Evolutionary conservation across 2,329 filamentous ascomycete genomes (phyloP).

Genomic region (Penicillium paneum): DNA sequence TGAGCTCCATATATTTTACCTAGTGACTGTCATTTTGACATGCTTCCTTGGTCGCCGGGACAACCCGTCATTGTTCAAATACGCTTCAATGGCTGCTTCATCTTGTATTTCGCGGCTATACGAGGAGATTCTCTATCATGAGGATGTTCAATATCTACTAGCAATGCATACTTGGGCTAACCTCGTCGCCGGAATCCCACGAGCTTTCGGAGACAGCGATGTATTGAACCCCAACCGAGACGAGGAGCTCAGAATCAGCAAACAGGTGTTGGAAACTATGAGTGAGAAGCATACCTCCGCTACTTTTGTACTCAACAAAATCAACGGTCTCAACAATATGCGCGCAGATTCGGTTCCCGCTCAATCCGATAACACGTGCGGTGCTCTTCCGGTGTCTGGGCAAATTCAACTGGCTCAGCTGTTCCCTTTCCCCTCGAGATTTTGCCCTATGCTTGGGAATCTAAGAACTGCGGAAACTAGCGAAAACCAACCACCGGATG

Average conservation of each 20-base stretch:
- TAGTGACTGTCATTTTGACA: constrained; percentile 9
- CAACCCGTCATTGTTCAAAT: constrained; percentile 8
- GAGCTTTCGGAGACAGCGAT: constrained; percentile 8
- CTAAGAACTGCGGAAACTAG: neutral
- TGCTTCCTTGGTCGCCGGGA: constrained; percentile 13
- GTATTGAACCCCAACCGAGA: constrained; percentile 1
- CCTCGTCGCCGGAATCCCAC: constrained; percentile 11
- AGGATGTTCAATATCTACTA: constrained; percentile 5
- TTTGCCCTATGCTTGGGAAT: constrained; percentile 2
- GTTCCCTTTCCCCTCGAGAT: neutral
- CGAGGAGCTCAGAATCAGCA: constrained; percentile 4
- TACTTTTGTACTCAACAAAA: neutral
- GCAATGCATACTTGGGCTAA: constrained; percentile 11
- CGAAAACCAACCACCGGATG: neutral
- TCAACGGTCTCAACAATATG: neutral
- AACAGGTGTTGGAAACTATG: constrained; percentile 6
- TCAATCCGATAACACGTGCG: neutral
- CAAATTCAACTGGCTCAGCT: neutral
- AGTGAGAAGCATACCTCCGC: constrained; percentile 11
- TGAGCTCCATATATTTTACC: constrained; percentile 12
- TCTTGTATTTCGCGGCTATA: constrained; percentile 11
- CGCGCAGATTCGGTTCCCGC: neutral
- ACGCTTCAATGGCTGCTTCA: constrained; percentile 10
- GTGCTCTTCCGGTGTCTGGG: neutral
- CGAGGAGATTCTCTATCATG: constrained; percentile 11